Conservation (phyloP, 2,329 filamentous ascomycete genomes). For the Metarhizium sp. region DNA sequence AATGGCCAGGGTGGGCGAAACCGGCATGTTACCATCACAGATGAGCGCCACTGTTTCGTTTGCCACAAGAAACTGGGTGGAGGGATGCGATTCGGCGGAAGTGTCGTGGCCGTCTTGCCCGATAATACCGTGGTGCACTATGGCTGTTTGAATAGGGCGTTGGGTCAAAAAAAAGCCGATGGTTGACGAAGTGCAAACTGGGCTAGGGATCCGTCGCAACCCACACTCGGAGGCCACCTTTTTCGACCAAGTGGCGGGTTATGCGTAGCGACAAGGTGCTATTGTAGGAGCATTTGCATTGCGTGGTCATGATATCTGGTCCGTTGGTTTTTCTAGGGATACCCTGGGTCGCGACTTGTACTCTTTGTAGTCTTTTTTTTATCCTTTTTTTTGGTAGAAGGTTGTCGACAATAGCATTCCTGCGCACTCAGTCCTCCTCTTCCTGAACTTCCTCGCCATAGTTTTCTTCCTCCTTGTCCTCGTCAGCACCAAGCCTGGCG, state of each 20-base stretch:
- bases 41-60: constrained; percentile 83
- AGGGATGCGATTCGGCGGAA: constrained; percentile 75
- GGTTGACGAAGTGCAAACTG: constrained; percentile 23
- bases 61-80: constrained; percentile 90
- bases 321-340: constrained; percentile 13
- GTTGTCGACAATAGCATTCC: background rate
- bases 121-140: constrained; percentile 78
- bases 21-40: constrained; percentile 67
- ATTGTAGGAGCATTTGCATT: constrained; percentile 13
- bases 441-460: constrained; percentile 80
- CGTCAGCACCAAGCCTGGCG: constrained; percentile 29
- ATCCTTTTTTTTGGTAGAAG: background rate
- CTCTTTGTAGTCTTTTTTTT: background rate
- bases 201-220: constrained; percentile 25
- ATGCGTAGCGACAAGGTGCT: constrained; percentile 2
- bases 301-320: constrained; percentile 3
- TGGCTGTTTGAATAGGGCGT: constrained; percentile 56
- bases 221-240: background rate
- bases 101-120: constrained; percentile 81
- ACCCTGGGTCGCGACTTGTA: constrained; percentile 9
- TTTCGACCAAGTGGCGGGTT: background rate
- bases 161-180: constrained; percentile 26
- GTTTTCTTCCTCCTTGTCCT: constrained; percentile 60
- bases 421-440: constrained; percentile 38
- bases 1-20: constrained; percentile 44